Percentiles rank a stretch among this genome's conserved stretches.
These are phyloP conservation scores for Rosa lucieae DNA, from an alignment of 306 rosid genomes.

Conservation along the genomic window DNA sequence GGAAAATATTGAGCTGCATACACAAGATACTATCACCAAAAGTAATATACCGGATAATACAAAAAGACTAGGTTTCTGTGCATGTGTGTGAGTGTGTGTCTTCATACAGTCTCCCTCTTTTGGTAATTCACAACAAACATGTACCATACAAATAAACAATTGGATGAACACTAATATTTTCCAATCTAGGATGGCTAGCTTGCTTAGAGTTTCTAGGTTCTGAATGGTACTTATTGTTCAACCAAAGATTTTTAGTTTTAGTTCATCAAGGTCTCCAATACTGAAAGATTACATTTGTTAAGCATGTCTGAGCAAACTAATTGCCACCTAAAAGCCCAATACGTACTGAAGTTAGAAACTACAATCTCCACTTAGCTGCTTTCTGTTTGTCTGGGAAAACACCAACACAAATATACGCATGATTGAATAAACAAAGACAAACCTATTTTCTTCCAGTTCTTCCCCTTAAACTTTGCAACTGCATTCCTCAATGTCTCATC, in stretches of 20 bases:
- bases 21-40: constrained; percentile 19
- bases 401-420: neutral
- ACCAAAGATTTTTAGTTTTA: neutral
- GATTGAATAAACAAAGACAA: constrained; percentile 27
- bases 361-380: neutral
- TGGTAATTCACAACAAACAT: neutral
- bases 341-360: neutral
- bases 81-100: neutral
- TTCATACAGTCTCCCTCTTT: neutral
- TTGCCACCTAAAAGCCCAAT: constrained; percentile 15
- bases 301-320: constrained; percentile 1
- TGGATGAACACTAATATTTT: neutral
- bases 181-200: neutral
- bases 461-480: constrained; percentile 81
- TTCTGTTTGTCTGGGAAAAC: neutral
- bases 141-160: neutral
- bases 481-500: constrained; percentile 96
- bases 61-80: neutral
- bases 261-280: neutral
- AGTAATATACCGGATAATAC: neutral
- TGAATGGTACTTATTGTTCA: neutral
- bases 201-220: constrained; percentile 8
- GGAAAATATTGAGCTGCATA: constrained; percentile 86
- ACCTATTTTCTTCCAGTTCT: constrained; percentile 99
- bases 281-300: neutral